Base-by-base conservation (phyloP, 805 yeast genomes). In the Torulaspora gathmanii region DNA sequence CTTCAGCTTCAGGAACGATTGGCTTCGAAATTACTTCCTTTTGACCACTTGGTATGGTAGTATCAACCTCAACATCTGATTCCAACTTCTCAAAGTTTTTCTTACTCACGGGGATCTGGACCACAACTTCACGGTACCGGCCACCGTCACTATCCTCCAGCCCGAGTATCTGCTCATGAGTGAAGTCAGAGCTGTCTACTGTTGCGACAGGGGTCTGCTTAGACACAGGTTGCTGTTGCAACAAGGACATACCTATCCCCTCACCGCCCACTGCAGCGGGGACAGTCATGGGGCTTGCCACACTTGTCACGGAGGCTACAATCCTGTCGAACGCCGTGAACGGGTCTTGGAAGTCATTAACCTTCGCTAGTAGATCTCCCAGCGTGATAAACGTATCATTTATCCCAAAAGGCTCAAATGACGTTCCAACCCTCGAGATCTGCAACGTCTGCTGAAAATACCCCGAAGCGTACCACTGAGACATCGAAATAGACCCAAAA, bases 401-500 rank as follows among this genome's bases (percentile, higher is more conserved):
- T 30, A 62, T 55, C 20, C 57, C 59, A 28, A 60, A 58, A 4
- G 68, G 64, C 29, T 59, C 63, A 9, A 46, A 41, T 11, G 57
- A 33, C 12, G 55, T 50, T 19, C 55, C 55, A 8, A 59, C 73
- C 17, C 91, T 74, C 33, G 80, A 71, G 43, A 89, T 70, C 40
- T 70, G 71, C 54, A 87, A 69, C 50, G 74, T 76, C 12, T 72
- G 73, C 42, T 72, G 73, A 53, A 86, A 73, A 67, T 81, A 85
- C 2, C 82, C 80, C 34, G 75, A 75, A 9, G 75, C 63, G 49
- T 77, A 78, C 96, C 96, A 88, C 40, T 72, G 79, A 53, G 84
- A 87, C 96, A 88, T 88, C 64, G 77, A 67, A 28, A 65, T 62
- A 2, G 91, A 85, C 31, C 73, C 72, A 65, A 87, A 88, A 2